phyloP scores from a whole-genome alignment of 2,329 filamentous ascomycete species.

The Rhytidhysteron rufulum region DNA sequence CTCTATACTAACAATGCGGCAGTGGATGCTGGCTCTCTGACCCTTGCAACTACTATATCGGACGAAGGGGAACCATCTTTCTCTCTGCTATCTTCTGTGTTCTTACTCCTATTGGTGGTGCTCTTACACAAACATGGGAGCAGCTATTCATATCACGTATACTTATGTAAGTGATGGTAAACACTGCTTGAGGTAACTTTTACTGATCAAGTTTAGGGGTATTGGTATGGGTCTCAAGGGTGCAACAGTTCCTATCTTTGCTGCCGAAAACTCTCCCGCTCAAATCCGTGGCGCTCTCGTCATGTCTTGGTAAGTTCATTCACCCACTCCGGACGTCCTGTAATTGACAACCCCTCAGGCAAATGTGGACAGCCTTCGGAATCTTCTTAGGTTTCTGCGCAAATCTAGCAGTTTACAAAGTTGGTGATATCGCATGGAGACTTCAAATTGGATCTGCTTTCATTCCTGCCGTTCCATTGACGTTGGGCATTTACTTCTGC shows the following conservation, averaged over 20 bases:
- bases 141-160: slow-evolving; percentile 17
- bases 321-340: no score
- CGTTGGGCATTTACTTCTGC: slow-evolving; percentile 29
- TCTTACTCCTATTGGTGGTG: slow-evolving; percentile 21
- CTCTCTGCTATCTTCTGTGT: slow-evolving; percentile 22
- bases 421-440: slow-evolving; percentile 22
- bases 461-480: slow-evolving; percentile 20
- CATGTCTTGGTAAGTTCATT: slow-evolving; percentile 48
- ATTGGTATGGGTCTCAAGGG: slow-evolving; percentile 26
- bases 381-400: slow-evolving; percentile 21
- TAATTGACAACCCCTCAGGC: no score
- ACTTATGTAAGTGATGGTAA: slow-evolving; percentile 6
- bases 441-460: slow-evolving; percentile 26
- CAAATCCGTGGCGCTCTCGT: slow-evolving; percentile 46
- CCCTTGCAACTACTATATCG: slow-evolving; percentile 25
- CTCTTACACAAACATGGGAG: slow-evolving; percentile 18
- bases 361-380: slow-evolving; percentile 37
- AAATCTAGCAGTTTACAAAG: slow-evolving; percentile 32
- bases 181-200: slow-evolving; percentile 11
- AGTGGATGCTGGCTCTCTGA: slow-evolving; percentile 24
- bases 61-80: slow-evolving; percentile 25
- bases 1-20: no score
- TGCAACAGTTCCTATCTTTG: slow-evolving; percentile 43
- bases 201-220: slow-evolving; percentile 5
- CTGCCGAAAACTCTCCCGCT: slow-evolving; percentile 44